Evolutionary conservation across 768 basidiomycete species (phyloP), one percentile per base, ranked within the genome.

Genomic region (Strobilomyces confusus): DNA sequence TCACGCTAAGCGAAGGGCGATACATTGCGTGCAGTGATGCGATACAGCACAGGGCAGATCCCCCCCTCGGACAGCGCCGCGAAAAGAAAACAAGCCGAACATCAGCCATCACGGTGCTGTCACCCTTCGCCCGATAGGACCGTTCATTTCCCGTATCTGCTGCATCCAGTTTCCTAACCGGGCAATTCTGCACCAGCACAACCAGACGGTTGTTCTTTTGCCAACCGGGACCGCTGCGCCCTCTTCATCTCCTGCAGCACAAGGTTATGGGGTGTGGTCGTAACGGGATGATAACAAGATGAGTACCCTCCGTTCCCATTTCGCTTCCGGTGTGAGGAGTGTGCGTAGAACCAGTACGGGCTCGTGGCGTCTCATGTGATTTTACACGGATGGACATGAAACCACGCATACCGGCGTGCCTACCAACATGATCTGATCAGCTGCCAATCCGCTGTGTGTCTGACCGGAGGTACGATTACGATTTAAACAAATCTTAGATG

Each of bases 141-240:
- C 56, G 42, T 25, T n/a, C 57, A 44, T 60, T 56, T 56, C 38
- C 40, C 23, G 46, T 23, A 47, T 14, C 37, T 23, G n/a, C 26
- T 22, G 30, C 1, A 29, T 19, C 30, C 17, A 26, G 32, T 44
- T 43, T 19, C 52, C 49, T 7, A 41, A 48, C 33, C 0, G 6
- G 58, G 58, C 29, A 57, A 61, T 8, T 57, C 32, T 37, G 58
- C n/a, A 45, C 58, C 49, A 36, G 49, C 38, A 34, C 26, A 58
- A 25, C 23, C 22, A 15, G 6, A 32, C 14, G 17, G 36, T 3
- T n/a, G 37, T 19, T 22, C n/a, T 22, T 19, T 38, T n/a, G 19
- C 44, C 30, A 15, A 19, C 26, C 6, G 30, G 19, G 30, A 22
- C 44, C 17, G 32, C 44, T 32, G 17, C 15, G 19, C 9, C 42